These are phyloP conservation scores for Venturiaceae sp. DNA, from an alignment of 2,329 filamentous ascomycete species.

Conservation along the genomic window DNA sequence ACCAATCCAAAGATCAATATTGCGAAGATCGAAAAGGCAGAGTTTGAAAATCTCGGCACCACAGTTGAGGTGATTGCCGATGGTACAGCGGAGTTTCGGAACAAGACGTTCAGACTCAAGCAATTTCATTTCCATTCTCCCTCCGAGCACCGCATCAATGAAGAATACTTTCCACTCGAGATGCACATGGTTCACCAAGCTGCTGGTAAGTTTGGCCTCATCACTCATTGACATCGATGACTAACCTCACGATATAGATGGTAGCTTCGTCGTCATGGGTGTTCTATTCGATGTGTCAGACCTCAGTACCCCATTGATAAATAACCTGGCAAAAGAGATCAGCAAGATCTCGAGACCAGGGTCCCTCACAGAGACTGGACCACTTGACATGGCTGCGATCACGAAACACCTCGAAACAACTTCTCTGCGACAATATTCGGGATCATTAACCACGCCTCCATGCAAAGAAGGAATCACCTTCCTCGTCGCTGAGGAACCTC, in stretches of 20 bases:
- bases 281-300: conserved; percentile 32
- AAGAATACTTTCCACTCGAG: conserved; percentile 37
- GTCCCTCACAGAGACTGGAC: conserved; percentile 22
- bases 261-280: conserved; percentile 29
- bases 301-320: conserved; percentile 17
- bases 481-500: conserved; percentile 38
- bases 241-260: conserved; percentile 14
- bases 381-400: conserved; percentile 35
- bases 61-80: conserved; percentile 45
- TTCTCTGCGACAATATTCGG: conserved; percentile 41
- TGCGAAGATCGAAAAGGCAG: conserved; percentile 32
- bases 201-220: conserved; percentile 22
- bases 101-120: conserved; percentile 31
- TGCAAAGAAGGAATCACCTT: conserved; percentile 49
- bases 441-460: conserved; percentile 54
- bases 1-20: conserved; percentile 25
- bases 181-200: conserved; percentile 51
- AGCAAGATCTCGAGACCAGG: conserved; percentile 31
- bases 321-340: conserved; percentile 23
- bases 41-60: conserved; percentile 49
- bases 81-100: conserved; percentile 34
- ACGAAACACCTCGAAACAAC: conserved; percentile 26
- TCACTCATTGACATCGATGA: conserved; percentile 5
- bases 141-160: conserved; percentile 45
- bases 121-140: conserved; percentile 55